phyloP scores from a whole-genome alignment of 495 filamentous ascomycete species.

The Neurospora pannonica region DNA sequence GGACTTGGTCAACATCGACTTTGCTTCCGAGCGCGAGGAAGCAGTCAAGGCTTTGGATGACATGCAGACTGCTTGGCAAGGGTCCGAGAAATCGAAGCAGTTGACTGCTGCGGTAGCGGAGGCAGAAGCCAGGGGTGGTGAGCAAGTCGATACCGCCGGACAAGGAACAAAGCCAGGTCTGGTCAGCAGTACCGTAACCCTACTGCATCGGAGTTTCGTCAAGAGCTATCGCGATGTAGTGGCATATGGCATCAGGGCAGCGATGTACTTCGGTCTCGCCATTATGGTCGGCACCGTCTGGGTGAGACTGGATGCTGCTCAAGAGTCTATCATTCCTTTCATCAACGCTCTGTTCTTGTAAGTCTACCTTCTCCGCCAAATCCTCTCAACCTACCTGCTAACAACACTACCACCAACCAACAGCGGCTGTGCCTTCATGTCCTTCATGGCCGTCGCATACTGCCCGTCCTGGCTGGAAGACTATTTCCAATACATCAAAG shows the following conservation, averaged over 20 bases:
- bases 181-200: constrained; percentile 17
- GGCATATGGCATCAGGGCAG: constrained; percentile 70
- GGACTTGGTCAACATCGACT: constrained; percentile 68
- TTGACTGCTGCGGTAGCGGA: constrained; percentile 10
- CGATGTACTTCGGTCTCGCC: constrained; percentile 67
- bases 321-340: constrained; percentile 64
- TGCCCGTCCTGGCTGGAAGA: constrained; percentile 78
- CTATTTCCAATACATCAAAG: constrained; percentile 60
- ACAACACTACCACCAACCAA: constrained; percentile 35
- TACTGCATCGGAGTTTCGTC: constrained; percentile 65
- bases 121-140: neutral
- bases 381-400: neutral
- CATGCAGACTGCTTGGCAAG: constrained; percentile 36
- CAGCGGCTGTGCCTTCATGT: constrained; percentile 81
- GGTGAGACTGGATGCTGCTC: constrained; percentile 54
- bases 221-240: constrained; percentile 76
- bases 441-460: constrained; percentile 84
- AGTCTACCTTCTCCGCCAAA: constrained; percentile 2
- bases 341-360: constrained; percentile 60
- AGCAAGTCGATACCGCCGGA: neutral
- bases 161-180: constrained; percentile 14
- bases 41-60: constrained; percentile 28
- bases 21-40: constrained; percentile 35
- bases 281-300: constrained; percentile 87
- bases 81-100: constrained; percentile 8